phyloP scores from a whole-genome alignment of 2,329 filamentous ascomycete species.

The Hirsutella thompsonii region DNA sequence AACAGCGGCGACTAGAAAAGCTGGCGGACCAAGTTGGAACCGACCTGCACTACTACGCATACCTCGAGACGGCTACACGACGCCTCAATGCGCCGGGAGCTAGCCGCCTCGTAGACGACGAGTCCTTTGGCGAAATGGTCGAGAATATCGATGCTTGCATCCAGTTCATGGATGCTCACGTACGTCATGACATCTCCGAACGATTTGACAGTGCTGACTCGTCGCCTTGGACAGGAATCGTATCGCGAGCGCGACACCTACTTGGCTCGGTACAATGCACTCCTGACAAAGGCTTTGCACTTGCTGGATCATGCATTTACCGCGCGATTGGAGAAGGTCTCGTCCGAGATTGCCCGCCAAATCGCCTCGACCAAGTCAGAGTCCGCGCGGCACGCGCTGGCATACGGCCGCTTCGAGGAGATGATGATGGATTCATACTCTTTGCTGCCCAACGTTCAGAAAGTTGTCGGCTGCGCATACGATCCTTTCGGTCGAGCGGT shows the following conservation, averaged over 20 bases:
- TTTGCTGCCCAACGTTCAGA: slow-evolving; percentile 42
- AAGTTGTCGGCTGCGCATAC: slow-evolving; percentile 36
- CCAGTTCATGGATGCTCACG: slow-evolving; percentile 81
- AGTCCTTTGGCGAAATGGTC: slow-evolving; percentile 80
- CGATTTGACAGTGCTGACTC: neutral
- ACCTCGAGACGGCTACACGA: slow-evolving; percentile 80
- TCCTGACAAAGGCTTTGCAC: slow-evolving; percentile 56
- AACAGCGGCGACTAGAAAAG: slow-evolving; percentile 66
- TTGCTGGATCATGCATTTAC: slow-evolving; percentile 46
- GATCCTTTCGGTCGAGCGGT: slow-evolving; percentile 35
- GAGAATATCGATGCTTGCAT: slow-evolving; percentile 80
- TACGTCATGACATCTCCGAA: slow-evolving; percentile 24
- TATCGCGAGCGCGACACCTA: slow-evolving; percentile 85
- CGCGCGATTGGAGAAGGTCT: slow-evolving; percentile 37
- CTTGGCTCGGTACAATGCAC: slow-evolving; percentile 71
- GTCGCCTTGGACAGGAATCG: slow-evolving; percentile 38
- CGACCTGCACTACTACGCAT: slow-evolving; percentile 89
- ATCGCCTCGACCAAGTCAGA: slow-evolving; percentile 43
- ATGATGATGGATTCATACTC: slow-evolving; percentile 43
- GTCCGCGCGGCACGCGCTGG: slow-evolving; percentile 44
- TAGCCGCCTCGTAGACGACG: slow-evolving; percentile 69
- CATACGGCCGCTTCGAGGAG: slow-evolving; percentile 47
- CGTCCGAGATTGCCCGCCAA: slow-evolving; percentile 40
- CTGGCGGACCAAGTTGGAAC: slow-evolving; percentile 77
- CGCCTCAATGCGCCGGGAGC: slow-evolving; percentile 87